Base-by-base conservation (phyloP, 306 rosid genomes). In the Dicorynia guianensis region DNA sequence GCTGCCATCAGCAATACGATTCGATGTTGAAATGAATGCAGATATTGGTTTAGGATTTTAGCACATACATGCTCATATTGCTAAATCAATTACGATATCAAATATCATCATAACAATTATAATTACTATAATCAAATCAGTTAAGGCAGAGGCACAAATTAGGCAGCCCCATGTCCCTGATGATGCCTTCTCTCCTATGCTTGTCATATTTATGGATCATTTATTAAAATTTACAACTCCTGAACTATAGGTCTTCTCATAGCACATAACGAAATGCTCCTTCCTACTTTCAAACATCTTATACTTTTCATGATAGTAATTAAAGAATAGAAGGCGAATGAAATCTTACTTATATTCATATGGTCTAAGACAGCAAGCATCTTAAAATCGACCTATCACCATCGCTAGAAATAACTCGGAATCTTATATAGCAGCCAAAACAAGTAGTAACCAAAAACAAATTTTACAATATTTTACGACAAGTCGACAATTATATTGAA, bases 1-100 rank as follows among this genome's bases (percentile, higher is more conserved):
- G 85, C 96, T 95, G 91, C 79, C 64, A 81, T 12, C 47, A 61
- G 77, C 60, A 78, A 72, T 72, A 42, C 25, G 30, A 20, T 44
- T 55, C 76, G 60, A 8, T 43, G 56, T 68, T 61, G 67, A 63
- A 78, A 39, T 79, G 42, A 68, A 64, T 20, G 39, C 40, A 48
- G 36, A 64, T 8, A 53, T 71, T 47, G 59, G 18, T 63, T 58
- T 17, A 40, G 39, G 48, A 60, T 72, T 67, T 6, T 72, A 71
- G 42, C 63, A 60, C 62, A 47, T 33, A 53, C 19, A 30, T n/a
- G 47, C 54, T 77, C 19, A 15, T 48, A 69, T 47, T 59, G 19
- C 44, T 57, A 34, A 71, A 75, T 25, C 73, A 39, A 14, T 5
- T 25, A 25, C 30, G 2, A 76, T n/a, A 56, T 11, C 47, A 61